These are phyloP conservation scores for Acorus gramineus DNA, from an alignment of 106 monocot species.

Conservation along the genomic window DNA sequence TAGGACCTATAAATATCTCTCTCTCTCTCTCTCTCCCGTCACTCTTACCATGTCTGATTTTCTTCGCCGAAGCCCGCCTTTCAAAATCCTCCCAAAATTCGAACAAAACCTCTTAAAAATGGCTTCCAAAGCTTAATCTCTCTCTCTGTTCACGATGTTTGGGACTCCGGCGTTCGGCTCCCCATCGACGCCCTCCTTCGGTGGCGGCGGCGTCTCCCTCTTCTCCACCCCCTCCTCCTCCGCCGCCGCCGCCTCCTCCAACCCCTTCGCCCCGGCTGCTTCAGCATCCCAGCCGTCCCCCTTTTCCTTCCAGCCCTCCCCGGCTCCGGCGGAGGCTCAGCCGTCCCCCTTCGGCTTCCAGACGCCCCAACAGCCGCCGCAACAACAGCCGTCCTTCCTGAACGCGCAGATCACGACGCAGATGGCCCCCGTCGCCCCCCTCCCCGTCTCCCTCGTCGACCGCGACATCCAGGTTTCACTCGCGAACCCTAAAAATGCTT, in stretches of 20 bases:
- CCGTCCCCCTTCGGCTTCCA: conserved; percentile 27
- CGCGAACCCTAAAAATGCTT: background rate
- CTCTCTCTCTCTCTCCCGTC: too few relatives aligned
- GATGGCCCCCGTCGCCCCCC: conserved; percentile 87
- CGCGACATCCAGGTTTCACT: conserved; percentile 62
- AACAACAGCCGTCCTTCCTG: conserved; percentile 20
- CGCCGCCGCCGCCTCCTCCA: conserved; percentile 10
- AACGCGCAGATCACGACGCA: conserved; percentile 64
- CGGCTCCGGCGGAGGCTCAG: conserved; percentile 4
- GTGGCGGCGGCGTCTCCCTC: background rate
- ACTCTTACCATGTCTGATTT: too few relatives aligned
- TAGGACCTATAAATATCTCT: too few relatives aligned
- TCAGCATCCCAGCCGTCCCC: conserved; percentile 21
- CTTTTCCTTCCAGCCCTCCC: conserved; percentile 20
- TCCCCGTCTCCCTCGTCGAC: conserved; percentile 55
- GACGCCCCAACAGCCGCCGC: conserved; percentile 10
- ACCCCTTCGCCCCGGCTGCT: conserved; percentile 9
- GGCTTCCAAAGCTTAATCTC: too few relatives aligned
- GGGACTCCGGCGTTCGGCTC: conserved; percentile 5
- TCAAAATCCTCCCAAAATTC: too few relatives aligned
- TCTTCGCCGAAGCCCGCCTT: too few relatives aligned
- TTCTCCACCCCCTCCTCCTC: conserved; percentile 12
- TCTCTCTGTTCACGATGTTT: too few relatives aligned
- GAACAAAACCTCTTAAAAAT: too few relatives aligned
- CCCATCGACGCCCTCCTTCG: conserved; percentile 21